Conservation (phyloP, 2,329 filamentous ascomycete species). For the Clonostachys chloroleuca region DNA sequence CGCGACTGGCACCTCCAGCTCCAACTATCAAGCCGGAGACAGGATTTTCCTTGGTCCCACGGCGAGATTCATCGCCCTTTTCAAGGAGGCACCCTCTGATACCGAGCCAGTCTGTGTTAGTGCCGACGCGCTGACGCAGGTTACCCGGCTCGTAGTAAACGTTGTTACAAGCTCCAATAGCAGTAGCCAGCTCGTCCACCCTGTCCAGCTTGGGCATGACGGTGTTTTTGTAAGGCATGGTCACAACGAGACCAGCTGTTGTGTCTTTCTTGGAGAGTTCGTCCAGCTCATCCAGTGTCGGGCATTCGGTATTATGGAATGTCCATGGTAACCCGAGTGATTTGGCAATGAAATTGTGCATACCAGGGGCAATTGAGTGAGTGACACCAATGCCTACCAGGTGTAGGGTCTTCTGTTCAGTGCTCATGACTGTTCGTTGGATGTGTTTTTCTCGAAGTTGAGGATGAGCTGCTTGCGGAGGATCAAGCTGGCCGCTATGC, state of each 20-base stretch:
- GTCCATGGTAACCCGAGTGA: constrained; percentile 24
- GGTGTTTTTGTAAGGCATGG: constrained; percentile 34
- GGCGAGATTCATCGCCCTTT: constrained; percentile 1
- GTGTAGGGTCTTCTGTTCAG: constrained; percentile 16
- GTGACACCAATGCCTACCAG: constrained; percentile 30
- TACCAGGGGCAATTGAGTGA: constrained; percentile 30
- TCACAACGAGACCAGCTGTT: constrained; percentile 17
- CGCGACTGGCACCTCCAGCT: constrained; percentile 33
- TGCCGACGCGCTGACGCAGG: constrained; percentile 18
- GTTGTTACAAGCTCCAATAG: constrained; percentile 30
- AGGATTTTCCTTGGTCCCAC: not conserved
- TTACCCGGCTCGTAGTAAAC: constrained; percentile 16
- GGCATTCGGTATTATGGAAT: constrained; percentile 16
- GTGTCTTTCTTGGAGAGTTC: constrained; percentile 15
- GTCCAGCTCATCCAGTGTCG: constrained; percentile 22
- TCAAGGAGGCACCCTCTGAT: constrained; percentile 24
- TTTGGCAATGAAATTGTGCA: constrained; percentile 31
- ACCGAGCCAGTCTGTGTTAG: constrained; percentile 37
- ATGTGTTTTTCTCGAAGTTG: no score
- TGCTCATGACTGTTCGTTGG: no score
- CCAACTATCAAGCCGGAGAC: constrained; percentile 25
- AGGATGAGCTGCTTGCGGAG: no score
- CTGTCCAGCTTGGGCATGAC: constrained; percentile 26
- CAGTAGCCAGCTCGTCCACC: constrained; percentile 23
- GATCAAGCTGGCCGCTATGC: no score